Evolutionary conservation across 108 stramenopile species (phyloP), one percentile per base, ranked within the genome.

Genomic region (Cylindrotheca closterium): DNA sequence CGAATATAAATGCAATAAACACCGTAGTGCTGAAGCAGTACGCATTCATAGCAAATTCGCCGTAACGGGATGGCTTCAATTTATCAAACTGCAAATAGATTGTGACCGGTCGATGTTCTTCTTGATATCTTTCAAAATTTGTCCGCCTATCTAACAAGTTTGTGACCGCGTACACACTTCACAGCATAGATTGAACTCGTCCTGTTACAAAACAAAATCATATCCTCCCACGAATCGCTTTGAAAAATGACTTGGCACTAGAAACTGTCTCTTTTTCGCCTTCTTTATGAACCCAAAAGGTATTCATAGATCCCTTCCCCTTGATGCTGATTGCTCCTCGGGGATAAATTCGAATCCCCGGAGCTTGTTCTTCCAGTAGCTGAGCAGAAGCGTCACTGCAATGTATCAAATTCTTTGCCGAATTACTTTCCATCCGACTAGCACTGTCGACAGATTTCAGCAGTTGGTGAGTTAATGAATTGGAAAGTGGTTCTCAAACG

Each of bases 301-400:
- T 81, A 15, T 69, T 46, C 80, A 87, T 87, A 18, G 83, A 78
- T 17, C 87, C 87, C 52, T 89, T 89, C 3, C 85, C 88, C 51
- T 90, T 90, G 47, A 86, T 71, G 24, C 79, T 65, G 24, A 89
- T 80, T 17, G 55, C 58, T 7, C 80, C 84, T 52, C 87, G 74
- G 19, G 76, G 74, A 37, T 60, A 51, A 10, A 86, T 48, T 21
- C 46, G 23, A n/a, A 84, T 74, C 32, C 66, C 65, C 22, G 88
- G 85, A 47, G 55, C 66, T 61, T 84, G 81, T 5, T 51, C 42
- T 51, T 61, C 50, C 22, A 89, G 51, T 17, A 84, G 29, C 27
- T 69, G 47, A 2, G 81, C 80, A 29, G 88, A 62, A 15, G 27
- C 55, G 22, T 71, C 78, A 31, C 82, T 80, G 52, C 67, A 75